Percentiles rank a stretch among this genome's conserved stretches.
Conservation (phyloP, 306 rosid genomes). For the Trifolium fragiferum region DNA sequence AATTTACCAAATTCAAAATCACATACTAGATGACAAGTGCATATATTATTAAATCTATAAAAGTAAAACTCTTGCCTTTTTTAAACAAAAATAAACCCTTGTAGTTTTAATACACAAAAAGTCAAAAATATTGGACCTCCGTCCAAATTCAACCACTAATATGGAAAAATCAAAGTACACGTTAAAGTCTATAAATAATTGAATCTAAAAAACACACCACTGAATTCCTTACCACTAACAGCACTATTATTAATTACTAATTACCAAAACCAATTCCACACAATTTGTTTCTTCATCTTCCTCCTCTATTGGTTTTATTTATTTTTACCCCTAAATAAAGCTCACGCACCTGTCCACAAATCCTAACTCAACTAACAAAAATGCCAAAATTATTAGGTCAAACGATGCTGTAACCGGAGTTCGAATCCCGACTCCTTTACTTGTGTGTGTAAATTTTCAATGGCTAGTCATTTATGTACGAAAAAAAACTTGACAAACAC, state of each 20-base stretch:
- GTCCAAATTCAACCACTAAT: slow-evolving; percentile 10
- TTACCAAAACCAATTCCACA: neutral
- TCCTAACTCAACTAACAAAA: too few relatives aligned
- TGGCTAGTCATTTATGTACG: too few relatives aligned
- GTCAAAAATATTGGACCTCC: slow-evolving; percentile 12
- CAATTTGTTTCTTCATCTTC: too few relatives aligned
- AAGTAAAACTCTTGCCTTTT: neutral
- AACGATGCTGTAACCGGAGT: too few relatives aligned
- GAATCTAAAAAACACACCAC: slow-evolving; percentile 2
- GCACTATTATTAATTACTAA: neutral
- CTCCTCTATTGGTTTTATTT: too few relatives aligned
- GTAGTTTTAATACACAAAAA: neutral
- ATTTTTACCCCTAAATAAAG: too few relatives aligned
- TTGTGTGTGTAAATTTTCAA: too few relatives aligned
- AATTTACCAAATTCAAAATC: neutral
- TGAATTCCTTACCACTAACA: neutral
- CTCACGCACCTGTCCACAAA: too few relatives aligned
- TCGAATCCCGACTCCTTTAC: too few relatives aligned
- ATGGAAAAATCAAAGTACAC: neutral
- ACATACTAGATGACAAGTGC: neutral
- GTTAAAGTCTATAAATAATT: neutral
- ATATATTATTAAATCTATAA: neutral
- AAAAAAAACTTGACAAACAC: too few relatives aligned
- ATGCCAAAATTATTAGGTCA: too few relatives aligned
- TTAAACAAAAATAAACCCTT: neutral